Conservation (phyloP, 2,329 filamentous ascomycete species). For the Fusarium caatingaense region DNA sequence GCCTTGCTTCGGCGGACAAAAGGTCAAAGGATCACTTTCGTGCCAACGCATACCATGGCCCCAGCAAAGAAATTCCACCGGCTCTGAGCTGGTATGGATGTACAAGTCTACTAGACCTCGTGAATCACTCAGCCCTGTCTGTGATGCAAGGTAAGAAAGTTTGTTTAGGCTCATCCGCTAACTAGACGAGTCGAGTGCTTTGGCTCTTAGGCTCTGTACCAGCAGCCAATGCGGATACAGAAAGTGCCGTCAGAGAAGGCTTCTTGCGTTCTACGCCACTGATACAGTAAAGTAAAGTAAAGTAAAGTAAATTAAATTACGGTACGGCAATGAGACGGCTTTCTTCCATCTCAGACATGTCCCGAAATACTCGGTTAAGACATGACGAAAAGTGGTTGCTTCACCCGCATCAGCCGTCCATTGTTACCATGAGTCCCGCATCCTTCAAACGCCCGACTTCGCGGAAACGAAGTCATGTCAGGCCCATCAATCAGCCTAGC, state of each 20-base stretch:
- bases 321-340: slow-evolving; percentile 1
- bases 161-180: slow-evolving; percentile 20
- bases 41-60: slow-evolving; percentile 23
- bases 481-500: slow-evolving; percentile 17
- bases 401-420: slow-evolving; percentile 10
- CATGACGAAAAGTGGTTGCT: slow-evolving; percentile 2
- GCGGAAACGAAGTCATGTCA: slow-evolving; percentile 30
- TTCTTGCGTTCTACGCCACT: background rate
- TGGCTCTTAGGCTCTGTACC: background rate
- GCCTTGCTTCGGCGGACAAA: slow-evolving; percentile 2
- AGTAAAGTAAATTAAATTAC: background rate
- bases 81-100: slow-evolving; percentile 26
- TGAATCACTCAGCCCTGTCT: slow-evolving; percentile 32
- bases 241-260: background rate
- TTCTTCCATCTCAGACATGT: background rate
- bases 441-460: slow-evolving; percentile 22
- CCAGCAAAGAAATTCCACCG: slow-evolving; percentile 28
- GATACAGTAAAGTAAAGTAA: background rate
- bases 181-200: slow-evolving; percentile 2
- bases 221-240: background rate
- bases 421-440: slow-evolving; percentile 18
- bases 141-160: slow-evolving; percentile 22
- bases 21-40: slow-evolving; percentile 10
- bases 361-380: background rate
- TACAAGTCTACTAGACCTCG: slow-evolving; percentile 5